Base-by-base conservation (phyloP, 257 asterid genomes). In the Penstemon barbatus region DNA sequence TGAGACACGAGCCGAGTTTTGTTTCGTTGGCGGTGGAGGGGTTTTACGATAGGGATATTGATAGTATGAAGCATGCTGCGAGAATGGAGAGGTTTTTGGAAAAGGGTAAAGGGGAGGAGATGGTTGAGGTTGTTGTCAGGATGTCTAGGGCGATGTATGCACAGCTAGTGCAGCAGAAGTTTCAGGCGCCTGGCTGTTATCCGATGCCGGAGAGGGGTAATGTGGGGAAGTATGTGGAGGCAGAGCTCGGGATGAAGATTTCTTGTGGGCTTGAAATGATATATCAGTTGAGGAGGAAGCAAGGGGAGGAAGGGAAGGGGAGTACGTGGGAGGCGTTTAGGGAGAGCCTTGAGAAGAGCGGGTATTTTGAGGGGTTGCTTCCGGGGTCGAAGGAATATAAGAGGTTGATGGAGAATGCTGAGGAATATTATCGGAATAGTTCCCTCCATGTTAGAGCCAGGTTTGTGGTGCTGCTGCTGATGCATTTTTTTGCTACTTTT, bases 111-210 rank as follows among this genome's bases (percentile, higher is more conserved):
- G 80, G 50, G 67, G 95, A 90, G 78, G 95, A 84, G 84, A 71
- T 93, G 78, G 96, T 89, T 74, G 83, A 60, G 68, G 88, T 83
- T 75, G 64, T 77, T 42, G 89, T 87, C 67, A 84, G 84, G 68
- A 90, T 93, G 97, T 83, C 96, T 3, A 90, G 91, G 85, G 94
- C 99, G 0, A 90, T 90, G 99, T 93, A 88, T 54, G 97, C 97
- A 3, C 99, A 93, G 71, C 71, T 93, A 83, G 84, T 85, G 74
- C 95, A 86, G 79, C 97, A 88, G 80, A 84, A 81, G 64, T 93
- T 93, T 77, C 86, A 83, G 82, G 87, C 99, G 11, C 99, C 97
- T 0, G 71, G 78, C 77, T 76, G 96, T 63, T 90, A 80, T 74
- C 96, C 92, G 2, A 83, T 93, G 96, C 96, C 96, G 0, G 80